These are phyloP conservation scores for Populus trichocarpa DNA, from an alignment of 441 rosid genomes.

Conservation along the genomic window DNA sequence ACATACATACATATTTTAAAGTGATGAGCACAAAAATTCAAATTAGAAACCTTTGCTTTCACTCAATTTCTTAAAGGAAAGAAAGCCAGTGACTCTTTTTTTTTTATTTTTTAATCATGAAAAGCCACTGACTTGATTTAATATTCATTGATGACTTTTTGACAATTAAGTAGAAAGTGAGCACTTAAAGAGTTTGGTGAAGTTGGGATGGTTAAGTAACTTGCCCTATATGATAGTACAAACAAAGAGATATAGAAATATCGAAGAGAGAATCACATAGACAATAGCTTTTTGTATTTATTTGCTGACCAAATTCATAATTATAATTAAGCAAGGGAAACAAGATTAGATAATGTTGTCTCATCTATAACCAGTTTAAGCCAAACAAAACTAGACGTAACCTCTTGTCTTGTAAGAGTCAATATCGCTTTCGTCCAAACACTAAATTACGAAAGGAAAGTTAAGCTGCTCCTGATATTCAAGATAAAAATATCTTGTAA, in stretches of 20 bases:
- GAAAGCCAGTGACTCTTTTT: neutral
- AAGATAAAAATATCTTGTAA: slow-evolving; percentile 13
- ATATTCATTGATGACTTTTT: neutral
- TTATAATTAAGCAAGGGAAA: slow-evolving; percentile 19
- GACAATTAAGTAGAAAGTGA: neutral
- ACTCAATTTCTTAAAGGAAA: neutral
- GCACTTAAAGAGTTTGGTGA: slow-evolving; percentile 2
- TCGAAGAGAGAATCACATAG: neutral
- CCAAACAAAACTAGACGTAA: slow-evolving; percentile 22
- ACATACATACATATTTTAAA: too few species aligned
- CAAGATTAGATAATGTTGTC: slow-evolving; percentile 18
- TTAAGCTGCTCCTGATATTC: slow-evolving; percentile 28
- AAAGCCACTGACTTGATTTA: neutral
- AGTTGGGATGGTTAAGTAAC: slow-evolving; percentile 12
- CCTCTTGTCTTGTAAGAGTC: slow-evolving; percentile 18
- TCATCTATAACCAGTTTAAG: slow-evolving; percentile 7
- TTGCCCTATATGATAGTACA: slow-evolving; percentile 9
- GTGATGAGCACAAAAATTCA: neutral
- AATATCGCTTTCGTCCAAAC: slow-evolving; percentile 21
- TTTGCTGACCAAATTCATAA: neutral
- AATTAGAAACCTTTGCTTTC: neutral
- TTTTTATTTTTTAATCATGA: neutral
- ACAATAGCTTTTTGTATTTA: neutral
- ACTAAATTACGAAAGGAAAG: slow-evolving; percentile 25
- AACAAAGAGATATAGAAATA: neutral